Evolutionary conservation across 129 eudicot species (phyloP).

Genomic region (Escallonia rubra): DNA sequence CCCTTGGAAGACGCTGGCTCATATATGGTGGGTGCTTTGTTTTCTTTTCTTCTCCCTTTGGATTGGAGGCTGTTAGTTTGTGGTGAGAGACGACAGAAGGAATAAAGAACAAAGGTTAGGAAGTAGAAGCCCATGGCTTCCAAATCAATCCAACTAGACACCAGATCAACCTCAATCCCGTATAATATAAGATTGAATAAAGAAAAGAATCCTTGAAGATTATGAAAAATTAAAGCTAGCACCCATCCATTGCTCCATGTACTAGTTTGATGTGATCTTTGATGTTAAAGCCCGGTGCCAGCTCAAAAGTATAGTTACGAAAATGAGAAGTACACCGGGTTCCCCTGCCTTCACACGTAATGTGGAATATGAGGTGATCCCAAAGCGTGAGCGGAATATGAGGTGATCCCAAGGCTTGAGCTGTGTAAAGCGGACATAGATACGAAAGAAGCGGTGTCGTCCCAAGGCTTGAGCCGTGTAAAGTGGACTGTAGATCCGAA

Average conservation of each 20-base stretch:
- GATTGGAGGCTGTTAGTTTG: neutral
- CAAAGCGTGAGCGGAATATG: no score
- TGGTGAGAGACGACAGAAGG: neutral
- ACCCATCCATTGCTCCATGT: neutral
- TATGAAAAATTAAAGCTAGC: no score
- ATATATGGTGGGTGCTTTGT: neutral
- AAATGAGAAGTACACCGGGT: no score
- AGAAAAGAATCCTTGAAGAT: neutral
- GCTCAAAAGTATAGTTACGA: no score
- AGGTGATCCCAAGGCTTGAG: no score
- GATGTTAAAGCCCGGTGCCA: neutral
- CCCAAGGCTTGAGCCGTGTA: no score
- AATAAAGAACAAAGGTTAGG: no score
- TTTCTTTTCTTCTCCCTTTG: neutral
- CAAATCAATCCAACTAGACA: conserved; percentile 13
- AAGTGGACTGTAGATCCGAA: no score
- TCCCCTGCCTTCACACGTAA: no score
- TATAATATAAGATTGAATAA: conserved; percentile 11
- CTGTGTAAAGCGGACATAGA: no score
- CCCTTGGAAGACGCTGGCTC: conserved; percentile 24
- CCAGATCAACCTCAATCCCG: conserved; percentile 26
- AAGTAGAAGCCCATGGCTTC: neutral
- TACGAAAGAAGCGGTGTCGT: no score
- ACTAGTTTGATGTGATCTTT: neutral
- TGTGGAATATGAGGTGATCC: no score